These are phyloP conservation scores for Picea sitchensis DNA, from an alignment of 75 land plant genomes.

Conservation along the genomic window DNA sequence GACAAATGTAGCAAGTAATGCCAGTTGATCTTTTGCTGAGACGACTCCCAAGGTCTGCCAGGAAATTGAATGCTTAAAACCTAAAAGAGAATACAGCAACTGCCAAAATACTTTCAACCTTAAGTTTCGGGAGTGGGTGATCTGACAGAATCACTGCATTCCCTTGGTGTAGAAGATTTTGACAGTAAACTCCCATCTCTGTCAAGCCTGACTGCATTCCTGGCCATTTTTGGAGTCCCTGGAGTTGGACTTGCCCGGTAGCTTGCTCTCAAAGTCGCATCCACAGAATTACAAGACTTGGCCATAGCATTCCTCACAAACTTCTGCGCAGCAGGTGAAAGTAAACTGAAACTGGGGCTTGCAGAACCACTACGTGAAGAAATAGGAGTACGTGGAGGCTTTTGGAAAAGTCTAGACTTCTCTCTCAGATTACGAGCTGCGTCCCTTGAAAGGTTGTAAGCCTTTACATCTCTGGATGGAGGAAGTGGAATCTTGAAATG, in stretches of 20 bases:
- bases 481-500: conserved; percentile 84
- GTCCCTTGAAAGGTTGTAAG: conserved; percentile 87
- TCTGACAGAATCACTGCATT: conserved; percentile 41
- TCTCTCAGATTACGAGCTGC: conserved; percentile 86
- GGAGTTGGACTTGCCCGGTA: conserved; percentile 70
- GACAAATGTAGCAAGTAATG: no score
- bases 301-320: conserved; percentile 90
- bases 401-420: conserved; percentile 64
- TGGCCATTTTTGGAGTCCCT: conserved; percentile 60
- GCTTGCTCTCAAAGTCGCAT: conserved; percentile 91
- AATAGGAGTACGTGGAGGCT: conserved; percentile 60
- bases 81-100: no score
- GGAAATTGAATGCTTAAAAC: no score
- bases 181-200: conserved; percentile 55
- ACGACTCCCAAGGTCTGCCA: no score
- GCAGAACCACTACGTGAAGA: conserved; percentile 63
- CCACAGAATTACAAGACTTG: conserved; percentile 69
- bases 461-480: conserved; percentile 82
- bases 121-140: conserved; percentile 10
- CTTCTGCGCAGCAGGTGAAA: conserved; percentile 98
- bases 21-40: no score
- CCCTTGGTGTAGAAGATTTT: conserved; percentile 69
- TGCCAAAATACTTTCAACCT: no score
- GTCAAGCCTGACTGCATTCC: conserved; percentile 59
- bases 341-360: conserved; percentile 62